These are phyloP conservation scores for Thelephora aurantiotincta DNA, from an alignment of 768 basidiomycete species.

Conservation along the genomic window DNA sequence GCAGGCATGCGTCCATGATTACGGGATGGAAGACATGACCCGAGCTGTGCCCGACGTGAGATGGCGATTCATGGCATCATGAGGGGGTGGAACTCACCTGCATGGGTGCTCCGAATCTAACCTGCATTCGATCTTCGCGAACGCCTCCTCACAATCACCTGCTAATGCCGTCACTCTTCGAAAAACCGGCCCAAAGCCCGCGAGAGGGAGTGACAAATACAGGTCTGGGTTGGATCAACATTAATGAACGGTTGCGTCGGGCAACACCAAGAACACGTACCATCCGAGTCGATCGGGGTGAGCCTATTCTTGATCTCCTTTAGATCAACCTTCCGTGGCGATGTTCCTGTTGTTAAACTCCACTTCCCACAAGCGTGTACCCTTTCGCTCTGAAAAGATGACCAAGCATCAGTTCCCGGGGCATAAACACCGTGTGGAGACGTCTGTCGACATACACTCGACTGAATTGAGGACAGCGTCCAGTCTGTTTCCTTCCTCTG, in stretches of 20 bases:
- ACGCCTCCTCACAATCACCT: constrained; percentile 1
- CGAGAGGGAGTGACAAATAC: not conserved
- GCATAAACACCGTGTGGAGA: not conserved
- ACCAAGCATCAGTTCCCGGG: constrained; percentile 16
- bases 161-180: constrained; percentile 1
- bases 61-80: not conserved
- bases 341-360: not conserved
- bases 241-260: not conserved
- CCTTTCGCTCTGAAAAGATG: constrained; percentile 20
- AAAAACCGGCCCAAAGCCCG: constrained; percentile 1
- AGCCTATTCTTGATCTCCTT: not conserved
- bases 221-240: not conserved
- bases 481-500: constrained; percentile 12
- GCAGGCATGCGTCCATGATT: constrained; percentile 23
- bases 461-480: constrained; percentile 9
- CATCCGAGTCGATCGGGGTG: not conserved
- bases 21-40: constrained; percentile 22
- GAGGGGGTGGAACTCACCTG: constrained; percentile 5
- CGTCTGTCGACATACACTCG: constrained; percentile 3
- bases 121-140: not conserved
- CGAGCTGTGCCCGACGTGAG: constrained; percentile 6
- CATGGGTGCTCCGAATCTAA: constrained; percentile 9
- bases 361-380: constrained; percentile 8
- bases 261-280: not conserved
- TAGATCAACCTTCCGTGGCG: not conserved